phyloP scores from a whole-genome alignment of 2,329 filamentous ascomycete genomes.

The Pyrenophora teres region DNA sequence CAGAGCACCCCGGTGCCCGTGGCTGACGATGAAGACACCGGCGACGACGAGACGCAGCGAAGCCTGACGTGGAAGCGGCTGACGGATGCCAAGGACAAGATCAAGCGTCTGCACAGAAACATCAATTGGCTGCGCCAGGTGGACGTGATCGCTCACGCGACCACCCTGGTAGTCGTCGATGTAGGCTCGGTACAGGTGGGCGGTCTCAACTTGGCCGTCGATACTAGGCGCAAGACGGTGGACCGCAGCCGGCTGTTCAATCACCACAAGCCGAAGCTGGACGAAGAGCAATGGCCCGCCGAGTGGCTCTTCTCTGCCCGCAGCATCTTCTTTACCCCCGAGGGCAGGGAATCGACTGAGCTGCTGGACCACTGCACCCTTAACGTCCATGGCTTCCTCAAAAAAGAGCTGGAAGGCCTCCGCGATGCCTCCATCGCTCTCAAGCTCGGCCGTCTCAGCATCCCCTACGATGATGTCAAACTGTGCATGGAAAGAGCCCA shows the following conservation, averaged over 20 bases:
- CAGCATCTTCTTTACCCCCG: constrained; percentile 85
- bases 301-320: constrained; percentile 91
- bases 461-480: constrained; percentile 86
- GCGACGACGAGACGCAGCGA: constrained; percentile 51
- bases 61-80: constrained; percentile 82
- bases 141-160: constrained; percentile 83
- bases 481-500: constrained; percentile 64
- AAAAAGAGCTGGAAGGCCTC: constrained; percentile 82
- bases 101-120: constrained; percentile 84
- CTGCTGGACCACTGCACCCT: constrained; percentile 84
- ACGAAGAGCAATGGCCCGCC: constrained; percentile 72
- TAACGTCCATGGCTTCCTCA: constrained; percentile 89
- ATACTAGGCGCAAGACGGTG: constrained; percentile 89
- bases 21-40: constrained; percentile 27
- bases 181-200: constrained; percentile 86
- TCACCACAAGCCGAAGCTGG: constrained; percentile 54
- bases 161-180: constrained; percentile 74
- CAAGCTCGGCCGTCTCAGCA: constrained; percentile 86
- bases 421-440: constrained; percentile 87
- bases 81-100: constrained; percentile 77
- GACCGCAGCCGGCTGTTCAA: constrained; percentile 89
- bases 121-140: constrained; percentile 89
- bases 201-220: constrained; percentile 81
- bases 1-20: constrained; percentile 24
- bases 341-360: constrained; percentile 83